Base-by-base conservation (phyloP, 2,329 filamentous ascomycete species). In the Colletotrichum graminicola region DNA sequence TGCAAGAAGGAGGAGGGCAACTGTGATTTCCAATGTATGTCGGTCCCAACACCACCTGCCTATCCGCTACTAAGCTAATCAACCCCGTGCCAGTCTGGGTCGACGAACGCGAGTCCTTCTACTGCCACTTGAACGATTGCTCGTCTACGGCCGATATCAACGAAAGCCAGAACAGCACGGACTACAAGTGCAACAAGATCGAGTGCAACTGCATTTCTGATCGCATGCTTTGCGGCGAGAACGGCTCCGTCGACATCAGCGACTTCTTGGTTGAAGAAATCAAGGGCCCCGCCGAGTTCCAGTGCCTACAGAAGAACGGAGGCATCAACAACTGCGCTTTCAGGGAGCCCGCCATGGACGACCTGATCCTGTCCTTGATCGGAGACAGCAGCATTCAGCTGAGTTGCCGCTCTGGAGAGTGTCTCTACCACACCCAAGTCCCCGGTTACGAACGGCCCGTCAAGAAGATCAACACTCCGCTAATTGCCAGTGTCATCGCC, bases 401-500 rank as follows among this genome's bases (percentile, higher is more conserved):
- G 55, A 87, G 90, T 34, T 99, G 96, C 77, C 86, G 90, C 72
- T 89, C 95, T 32, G 96, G 96, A 71, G 96, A 99, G 83, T 99
- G 96, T 84, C 84, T 99, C 43, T 95, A 98, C 81, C 90, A 93
- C 79, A 97, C 95, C 7, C 93, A 98, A 77, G 91, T 98, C 8
- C 96, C 96, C 21, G 96, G 97, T 23, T 99, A 97, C 78, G 87
- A 92, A 75, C 89, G 92, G 26, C 94, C 95, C 0, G 88, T 98
- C 72, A 97, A 98, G 84, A 92, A 92, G 79, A 98, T 99, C 83
- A 99, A 99, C 80, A 98, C 95, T 0, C 96, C 95, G 3, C 87
- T 99, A 60, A 99, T 99, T 75, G 95, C 97, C 14, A 92, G 93
- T 18, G 93, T 98, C 57, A 98, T 99, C 77, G 95, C 94, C 32